Evolutionary conservation across 2,329 filamentous ascomycete species (phyloP).

Genomic region (Diaporthe eres): DNA sequence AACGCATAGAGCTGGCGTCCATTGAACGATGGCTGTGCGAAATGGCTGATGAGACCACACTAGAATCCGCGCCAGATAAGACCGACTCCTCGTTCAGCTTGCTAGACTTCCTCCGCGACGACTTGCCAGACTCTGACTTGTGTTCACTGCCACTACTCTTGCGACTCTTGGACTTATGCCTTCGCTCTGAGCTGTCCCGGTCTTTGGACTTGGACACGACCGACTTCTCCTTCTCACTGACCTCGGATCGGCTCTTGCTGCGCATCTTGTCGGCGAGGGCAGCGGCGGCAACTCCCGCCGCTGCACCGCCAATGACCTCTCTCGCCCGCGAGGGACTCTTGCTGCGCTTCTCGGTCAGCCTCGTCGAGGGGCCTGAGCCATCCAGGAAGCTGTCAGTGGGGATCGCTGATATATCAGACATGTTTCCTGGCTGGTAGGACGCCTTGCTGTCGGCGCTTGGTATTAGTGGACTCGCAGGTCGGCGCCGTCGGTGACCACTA

Average conservation of each 20-base stretch:
- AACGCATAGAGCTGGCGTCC: constrained; percentile 67
- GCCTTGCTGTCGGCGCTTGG: constrained; percentile 68
- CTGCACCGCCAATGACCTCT: constrained; percentile 55
- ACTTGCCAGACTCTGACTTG: constrained; percentile 60
- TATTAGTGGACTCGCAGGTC: constrained; percentile 77
- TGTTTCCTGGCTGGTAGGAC: constrained; percentile 74
- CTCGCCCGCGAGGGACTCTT: constrained; percentile 59
- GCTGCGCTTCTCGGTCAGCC: constrained; percentile 54
- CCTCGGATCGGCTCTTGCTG: constrained; percentile 59
- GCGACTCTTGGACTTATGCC: constrained; percentile 63
- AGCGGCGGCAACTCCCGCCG: constrained; percentile 55
- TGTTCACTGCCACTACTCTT: constrained; percentile 65
- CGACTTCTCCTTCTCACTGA: constrained; percentile 50
- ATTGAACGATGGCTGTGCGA: constrained; percentile 69
- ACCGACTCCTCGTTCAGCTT: constrained; percentile 66
- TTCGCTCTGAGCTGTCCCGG: constrained; percentile 66
- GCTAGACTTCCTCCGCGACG: constrained; percentile 65
- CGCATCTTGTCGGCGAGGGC: constrained; percentile 59
- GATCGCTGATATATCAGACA: constrained; percentile 89
- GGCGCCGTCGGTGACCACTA: constrained; percentile 65
- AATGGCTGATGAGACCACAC: constrained; percentile 67
- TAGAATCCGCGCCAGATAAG: constrained; percentile 68
- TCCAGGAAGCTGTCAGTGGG: constrained; percentile 74
- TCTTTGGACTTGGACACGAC: constrained; percentile 52
- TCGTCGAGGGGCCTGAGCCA: constrained; percentile 63